Conservation (phyloP, 2,329 filamentous ascomycete genomes). For the Fusarium sp. region DNA sequence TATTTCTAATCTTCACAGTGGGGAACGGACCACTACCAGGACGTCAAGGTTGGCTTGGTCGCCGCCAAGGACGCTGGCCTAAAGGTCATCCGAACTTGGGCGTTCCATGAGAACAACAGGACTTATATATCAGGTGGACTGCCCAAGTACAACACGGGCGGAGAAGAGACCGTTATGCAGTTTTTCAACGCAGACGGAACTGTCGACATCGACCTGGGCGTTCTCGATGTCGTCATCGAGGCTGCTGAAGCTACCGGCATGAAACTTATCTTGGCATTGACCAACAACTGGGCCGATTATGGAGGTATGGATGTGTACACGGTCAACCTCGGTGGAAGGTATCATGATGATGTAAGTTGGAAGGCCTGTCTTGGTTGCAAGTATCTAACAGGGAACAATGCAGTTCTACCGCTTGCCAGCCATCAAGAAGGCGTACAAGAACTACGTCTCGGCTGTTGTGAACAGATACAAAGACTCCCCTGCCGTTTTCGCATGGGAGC, state of each 20-base stretch:
- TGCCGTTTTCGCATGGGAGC: slow-evolving; percentile 75
- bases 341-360: slow-evolving; percentile 49
- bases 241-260: slow-evolving; percentile 50
- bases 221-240: slow-evolving; percentile 64
- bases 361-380: accelerated
- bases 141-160: slow-evolving; percentile 59
- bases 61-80: slow-evolving; percentile 62
- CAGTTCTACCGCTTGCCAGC: slow-evolving; percentile 62
- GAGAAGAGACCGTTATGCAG: slow-evolving; percentile 60
- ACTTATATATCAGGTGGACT: slow-evolving; percentile 59
- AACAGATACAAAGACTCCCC: slow-evolving; percentile 68
- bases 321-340: slow-evolving; percentile 61
- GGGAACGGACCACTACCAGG: slow-evolving; percentile 49
- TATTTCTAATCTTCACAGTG: slow-evolving; percentile 11
- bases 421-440: slow-evolving; percentile 65
- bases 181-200: slow-evolving; percentile 57
- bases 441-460: slow-evolving; percentile 70
- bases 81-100: slow-evolving; percentile 68
- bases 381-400: accelerated
- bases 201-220: slow-evolving; percentile 52
- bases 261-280: slow-evolving; percentile 66
- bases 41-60: slow-evolving; percentile 58
- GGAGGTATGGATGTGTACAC: slow-evolving; percentile 70
- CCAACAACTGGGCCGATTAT: slow-evolving; percentile 70
- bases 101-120: slow-evolving; percentile 68